Evolutionary conservation across 2,329 filamentous ascomycete genomes (phyloP), one percentile per base, ranked within the genome.

Genomic region (Phialocephala subalpina): DNA sequence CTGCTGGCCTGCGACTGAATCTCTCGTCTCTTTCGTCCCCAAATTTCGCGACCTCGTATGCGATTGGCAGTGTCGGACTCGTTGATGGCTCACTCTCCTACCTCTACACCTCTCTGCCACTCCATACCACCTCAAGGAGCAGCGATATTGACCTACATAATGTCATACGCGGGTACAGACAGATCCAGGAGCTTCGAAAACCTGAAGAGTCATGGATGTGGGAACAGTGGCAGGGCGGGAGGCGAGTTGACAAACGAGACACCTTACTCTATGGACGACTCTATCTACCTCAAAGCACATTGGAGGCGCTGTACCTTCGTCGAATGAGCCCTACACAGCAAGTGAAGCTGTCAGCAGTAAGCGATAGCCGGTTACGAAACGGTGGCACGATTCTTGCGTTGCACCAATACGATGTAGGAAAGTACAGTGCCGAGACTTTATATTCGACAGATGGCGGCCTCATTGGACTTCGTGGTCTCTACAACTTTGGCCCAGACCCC

Each of bases 51-150:
- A 97, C 94, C 18, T 95, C 94, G 42, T 99, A 99, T 80, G 92
- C 93, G 49, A 87, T 99, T 53, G 93, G 94, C 67, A 97, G 91
- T 49, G 87, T 97, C 18, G 96, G 95, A 66, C 86, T 97, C 40
- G 94, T 99, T 60, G 95, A 98, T 81, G 96, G 96, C 77, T 97
- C 94, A n/a, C 87, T 99, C 64, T 97, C 94, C 16, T 99, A 98
- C 80, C 87, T 99, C 62, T 98, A 97, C 82, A 97, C 94, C 58
- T 97, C 93, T 2, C 84, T 96, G 9, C 90, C 93, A 14, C 85
- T 98, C 64, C 81, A 84, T 45, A 90, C 60, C 81, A 87, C 81
- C 69, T 93, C 84, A 78, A 87, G 88, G 78, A 97, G 93, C 73
- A 89, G 90, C 57, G 82, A 86, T 25, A 90, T 97, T 42, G 89